A percentile compares a stretch with the other conserved stretches of the same genome.
These are phyloP conservation scores for Sporobolomyces phaffii DNA, from an alignment of 768 basidiomycete genomes.

Conservation along the genomic window DNA sequence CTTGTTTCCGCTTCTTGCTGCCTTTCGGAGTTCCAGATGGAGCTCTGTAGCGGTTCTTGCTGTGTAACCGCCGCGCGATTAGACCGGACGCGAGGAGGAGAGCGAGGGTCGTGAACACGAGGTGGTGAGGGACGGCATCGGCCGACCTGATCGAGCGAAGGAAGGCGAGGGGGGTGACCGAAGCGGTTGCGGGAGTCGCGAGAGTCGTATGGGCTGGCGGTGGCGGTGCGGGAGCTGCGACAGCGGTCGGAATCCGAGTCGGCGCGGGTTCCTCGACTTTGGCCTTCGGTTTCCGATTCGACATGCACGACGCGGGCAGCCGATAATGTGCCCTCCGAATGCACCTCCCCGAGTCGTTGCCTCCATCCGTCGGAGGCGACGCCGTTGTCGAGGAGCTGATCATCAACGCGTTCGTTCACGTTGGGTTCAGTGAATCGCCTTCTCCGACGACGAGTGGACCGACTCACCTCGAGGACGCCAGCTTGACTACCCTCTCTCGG, in stretches of 20 bases:
- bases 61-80: not conserved
- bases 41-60: not conserved
- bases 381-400: slow-evolving; percentile 17
- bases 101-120: slow-evolving; percentile 5
- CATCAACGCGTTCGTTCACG: not conserved
- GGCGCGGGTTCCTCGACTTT: not conserved
- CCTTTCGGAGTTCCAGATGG: not conserved
- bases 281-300: not conserved
- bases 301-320: slow-evolving; percentile 15
- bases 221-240: not conserved
- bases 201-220: not conserved
- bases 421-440: not conserved
- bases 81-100: slow-evolving; percentile 7
- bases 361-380: slow-evolving; percentile 2
- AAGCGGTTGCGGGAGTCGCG: not conserved
- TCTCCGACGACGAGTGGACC: not conserved
- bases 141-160: not conserved
- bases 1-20: not conserved
- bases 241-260: not conserved
- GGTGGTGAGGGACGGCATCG: not conserved
- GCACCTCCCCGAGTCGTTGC: slow-evolving; percentile 1
- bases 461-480: slow-evolving; percentile 15
- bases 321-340: slow-evolving; percentile 7
- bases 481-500: not conserved
- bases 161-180: slow-evolving; percentile 4